phyloP scores from a whole-genome alignment of 1,284 basidiomycete species.

The Phellinidium pouzarii region DNA sequence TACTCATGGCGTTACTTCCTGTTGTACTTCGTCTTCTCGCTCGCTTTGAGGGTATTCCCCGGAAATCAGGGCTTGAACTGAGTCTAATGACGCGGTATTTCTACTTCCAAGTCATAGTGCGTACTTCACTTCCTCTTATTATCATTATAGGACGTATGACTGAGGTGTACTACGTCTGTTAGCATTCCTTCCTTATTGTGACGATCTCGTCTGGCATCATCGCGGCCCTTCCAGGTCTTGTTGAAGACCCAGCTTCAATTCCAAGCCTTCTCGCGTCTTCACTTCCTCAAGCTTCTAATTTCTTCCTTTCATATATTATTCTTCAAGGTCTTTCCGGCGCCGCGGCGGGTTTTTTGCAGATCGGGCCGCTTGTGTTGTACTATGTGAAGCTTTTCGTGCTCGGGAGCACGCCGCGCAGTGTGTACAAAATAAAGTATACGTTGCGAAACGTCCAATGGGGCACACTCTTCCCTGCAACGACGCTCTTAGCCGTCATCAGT shows the following conservation, averaged over 20 bases:
- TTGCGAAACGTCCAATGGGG: conserved; percentile 74
- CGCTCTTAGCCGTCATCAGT: conserved; percentile 77
- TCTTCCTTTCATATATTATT: conserved; percentile 79
- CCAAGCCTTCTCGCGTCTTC: conserved; percentile 66
- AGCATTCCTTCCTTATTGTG: conserved; percentile 88
- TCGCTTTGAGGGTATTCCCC: conserved; percentile 77
- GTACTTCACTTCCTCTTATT: background rate
- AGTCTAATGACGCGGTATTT: conserved; percentile 90
- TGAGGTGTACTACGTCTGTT: conserved; percentile 13
- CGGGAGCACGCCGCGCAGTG: conserved; percentile 84
- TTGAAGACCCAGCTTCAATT: conserved; percentile 53
- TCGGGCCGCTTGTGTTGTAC: conserved; percentile 72
- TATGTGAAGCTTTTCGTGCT: conserved; percentile 82
- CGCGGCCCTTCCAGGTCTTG: conserved; percentile 55
- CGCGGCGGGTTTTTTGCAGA: conserved; percentile 76
- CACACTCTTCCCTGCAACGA: conserved; percentile 73
- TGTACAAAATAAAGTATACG: conserved; percentile 74
- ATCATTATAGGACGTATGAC: background rate
- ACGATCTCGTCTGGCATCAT: conserved; percentile 80
- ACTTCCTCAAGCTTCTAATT: conserved; percentile 82
- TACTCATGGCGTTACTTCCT: conserved; percentile 89
- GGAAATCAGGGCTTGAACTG: conserved; percentile 77
- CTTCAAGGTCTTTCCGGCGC: conserved; percentile 70
- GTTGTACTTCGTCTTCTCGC: conserved; percentile 77
- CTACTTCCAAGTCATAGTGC: conserved; percentile 82